Evolutionary conservation across 2,329 filamentous ascomycete species (phyloP), one percentile per base, ranked within the genome.

Genomic region (Trichoderma guizhouense): DNA sequence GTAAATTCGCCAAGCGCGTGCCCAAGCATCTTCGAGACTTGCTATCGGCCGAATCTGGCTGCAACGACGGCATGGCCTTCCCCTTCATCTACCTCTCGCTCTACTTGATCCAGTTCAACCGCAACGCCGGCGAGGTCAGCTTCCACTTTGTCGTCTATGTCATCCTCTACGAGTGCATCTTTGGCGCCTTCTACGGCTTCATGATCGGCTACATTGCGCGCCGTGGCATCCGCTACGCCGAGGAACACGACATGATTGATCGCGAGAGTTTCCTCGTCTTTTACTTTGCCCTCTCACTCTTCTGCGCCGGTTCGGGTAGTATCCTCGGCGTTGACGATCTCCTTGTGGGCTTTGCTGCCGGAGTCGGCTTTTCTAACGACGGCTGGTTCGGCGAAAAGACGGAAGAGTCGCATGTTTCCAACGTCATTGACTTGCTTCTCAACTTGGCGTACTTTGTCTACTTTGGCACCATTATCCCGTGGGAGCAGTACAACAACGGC

Each of bases 61-160:
- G 96, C 84, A 99, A 99, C 86, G 96, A 99, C 81, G 96, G 96
- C 83, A 99, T 99, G 96, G 96, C 96, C 1, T 99, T 99, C 79
- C 96, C 96, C 0, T 99, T 99, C 81, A 89, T 99, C 77, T 99
- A 99, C 80, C 87, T 99, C 34, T 91, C 93, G 1, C 85, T 98
- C 34, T 98, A 98, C 81, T 88, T 98, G 61, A 93, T 98, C 75
- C 90, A 92, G 75, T 97, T 95, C 80, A 86, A 91, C 74, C 90
- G 89, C 32, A 81, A 92, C 76, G 89, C 92, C 6, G 82, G 83
- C 61, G 82, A 92, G 69, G 93, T 97, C 55, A 88, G 91, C 18
- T 91, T 91, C 74, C 90, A 98, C 82, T 99, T 95, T 91, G 89
- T 98, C 77, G 93, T 95, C 78, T 90, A 92, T 77, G 97, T 93